Base-by-base conservation (phyloP, 2,329 filamentous ascomycete species). In the Parascedosporium putredinis region DNA sequence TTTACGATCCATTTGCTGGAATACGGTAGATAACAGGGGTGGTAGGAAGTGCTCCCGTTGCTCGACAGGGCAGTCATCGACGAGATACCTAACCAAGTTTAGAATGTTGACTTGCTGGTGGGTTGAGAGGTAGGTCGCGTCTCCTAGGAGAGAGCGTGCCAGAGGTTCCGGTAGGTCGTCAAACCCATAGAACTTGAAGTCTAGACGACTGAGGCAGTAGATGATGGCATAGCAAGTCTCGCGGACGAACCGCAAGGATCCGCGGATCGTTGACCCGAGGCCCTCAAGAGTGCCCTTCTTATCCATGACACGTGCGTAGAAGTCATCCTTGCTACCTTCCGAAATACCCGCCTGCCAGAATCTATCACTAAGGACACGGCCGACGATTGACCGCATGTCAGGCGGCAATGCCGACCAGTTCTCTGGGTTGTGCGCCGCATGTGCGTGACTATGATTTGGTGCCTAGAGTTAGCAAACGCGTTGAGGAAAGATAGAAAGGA, bases 311-410 rank as follows among this genome's bases (percentile, higher is more conserved):
- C 88, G 81, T 27, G 88, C 86, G 64, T 96, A 97, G 63, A 98
- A 98, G 52, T 97, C 91, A 54, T 97, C 93, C 63, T 93, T 89
- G 58, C 88, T 97, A 23, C 95, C 93, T 54, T 84, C 86, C 0
- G 93, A 97, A 47, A 98, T 98, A 8, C 93, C 93, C 5, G 90
- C 88, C 71, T 98, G 93, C 93, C 93, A 98, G 64, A 98, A 98
- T 22, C 93, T 79, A 65, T 98, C 93, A 12, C 89, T 95, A 20
- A 98, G 70, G 18, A 97, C 88, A 20, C 87, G 79, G 40, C 81
- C 78, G 34, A 97, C 86, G 48, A 95, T 80, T 4, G 76, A 70
- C 52, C 83, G 83, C 73, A 94, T 84, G 38, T 94, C 88, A 9
- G 72, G 64, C 1, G 89, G 84, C 14, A 95, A 68, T 27, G 83